Evolutionary conservation across 78 protist genomes (phyloP), one percentile per base, ranked within the genome.

Genomic region (Dictyostelium brefeldianum): DNA sequence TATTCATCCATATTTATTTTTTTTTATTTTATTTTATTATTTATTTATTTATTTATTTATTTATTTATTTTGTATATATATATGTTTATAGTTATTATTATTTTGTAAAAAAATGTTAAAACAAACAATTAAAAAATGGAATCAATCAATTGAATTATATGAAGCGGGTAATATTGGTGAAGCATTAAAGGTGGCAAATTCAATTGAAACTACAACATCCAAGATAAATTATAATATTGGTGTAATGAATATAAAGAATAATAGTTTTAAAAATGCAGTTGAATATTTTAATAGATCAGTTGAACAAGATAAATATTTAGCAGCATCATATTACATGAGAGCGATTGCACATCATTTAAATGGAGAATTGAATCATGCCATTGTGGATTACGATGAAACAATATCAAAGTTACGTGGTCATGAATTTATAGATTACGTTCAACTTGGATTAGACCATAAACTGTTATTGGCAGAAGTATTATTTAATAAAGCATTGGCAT

Each of bases 341-440:
- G 92, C 70, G 0, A n/a, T 70, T 22, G 31, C 56, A 5, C 64
- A 67, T 29, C 82, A 79, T 22, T 8, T 51, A 51, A 2, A 11
- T 25, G 90, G 79, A 11, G 73, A 80, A 22, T 15, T 36, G 1
- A 89, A 56, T 48, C 87, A 69, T 57, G 75, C 89, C 0, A 78
- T 93, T 20, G 93, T 67, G 0, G 92, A 83, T 15, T 83, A 69
- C 27, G 96, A 78, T 20, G 84, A 84, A 59, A 31, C 96, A 12
- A 27, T 80, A 10, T 3, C 53, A 5, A 62, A 48, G 59, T 29
- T 93, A 14, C 69, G 96, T 15, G 96, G 93, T 36, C 91, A 93
- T 57, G 93, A 79, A 31, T 77, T 18, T 18, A 93, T 93, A 53
- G 96, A 93, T 53, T 93, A 93, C 67, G 80, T 18, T 79, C 96